Evolutionary conservation across 306 rosid species (phyloP).

Genomic region (Astragalus glycyphyllos): DNA sequence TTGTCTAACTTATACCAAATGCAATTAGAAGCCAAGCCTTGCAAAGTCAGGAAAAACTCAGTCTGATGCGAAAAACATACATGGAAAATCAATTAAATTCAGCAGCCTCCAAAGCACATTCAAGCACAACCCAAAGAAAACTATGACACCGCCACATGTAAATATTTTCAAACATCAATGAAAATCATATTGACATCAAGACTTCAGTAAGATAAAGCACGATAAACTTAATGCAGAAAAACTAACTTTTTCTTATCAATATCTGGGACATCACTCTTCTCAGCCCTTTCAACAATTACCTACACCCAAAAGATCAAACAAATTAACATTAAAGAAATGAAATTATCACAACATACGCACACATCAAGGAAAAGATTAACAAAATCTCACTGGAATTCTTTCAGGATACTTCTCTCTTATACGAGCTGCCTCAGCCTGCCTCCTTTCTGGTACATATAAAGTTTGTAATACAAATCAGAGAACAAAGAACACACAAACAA

Average conservation of each 20-base stretch:
- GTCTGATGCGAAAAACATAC: neutral
- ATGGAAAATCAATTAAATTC: neutral
- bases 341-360: neutral
- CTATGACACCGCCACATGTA: no score
- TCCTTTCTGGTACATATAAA: conserved; percentile 63
- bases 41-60: conserved; percentile 18
- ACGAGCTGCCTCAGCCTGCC: conserved; percentile 92
- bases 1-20: neutral
- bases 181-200: conserved; percentile 10
- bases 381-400: conserved; percentile 74
- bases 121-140: neutral
- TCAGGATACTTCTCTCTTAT: conserved; percentile 92
- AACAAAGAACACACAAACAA: conserved; percentile 1
- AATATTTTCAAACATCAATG: neutral
- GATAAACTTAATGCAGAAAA: conserved; percentile 5
- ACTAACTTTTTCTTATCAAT: conserved; percentile 91
- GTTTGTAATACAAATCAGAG: conserved; percentile 30
- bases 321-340: conserved; percentile 13
- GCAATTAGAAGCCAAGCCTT: conserved; percentile 8
- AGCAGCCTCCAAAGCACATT: conserved; percentile 1
- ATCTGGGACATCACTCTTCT: conserved; percentile 83
- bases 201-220: conserved; percentile 13
- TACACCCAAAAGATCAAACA: conserved; percentile 41
- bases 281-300: conserved; percentile 96
- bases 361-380: neutral